Percentiles rank a stretch among this genome's conserved stretches.
phyloP scores from a whole-genome alignment of 495 filamentous ascomycete species.

The Podospora appendiculata region DNA sequence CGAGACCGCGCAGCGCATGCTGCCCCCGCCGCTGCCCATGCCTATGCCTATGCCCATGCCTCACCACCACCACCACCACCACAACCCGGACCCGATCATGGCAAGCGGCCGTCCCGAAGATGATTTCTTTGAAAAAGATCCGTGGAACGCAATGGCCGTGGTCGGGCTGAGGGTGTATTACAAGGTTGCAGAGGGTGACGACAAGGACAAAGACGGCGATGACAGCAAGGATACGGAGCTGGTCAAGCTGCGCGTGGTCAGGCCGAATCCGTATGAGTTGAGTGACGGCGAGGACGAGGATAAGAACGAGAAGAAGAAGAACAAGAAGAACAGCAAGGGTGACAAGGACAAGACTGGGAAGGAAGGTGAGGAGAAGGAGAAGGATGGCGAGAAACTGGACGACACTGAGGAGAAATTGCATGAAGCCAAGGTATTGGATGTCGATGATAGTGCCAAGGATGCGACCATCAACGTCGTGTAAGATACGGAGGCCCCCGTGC shows the following conservation, averaged over 20 bases:
- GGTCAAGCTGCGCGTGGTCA: constrained; percentile 30
- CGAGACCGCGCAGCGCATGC: background rate
- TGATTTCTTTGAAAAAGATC: constrained; percentile 48
- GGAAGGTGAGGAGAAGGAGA: background rate
- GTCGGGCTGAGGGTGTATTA: constrained; percentile 71
- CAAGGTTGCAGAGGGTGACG: constrained; percentile 44
- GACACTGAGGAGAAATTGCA: constrained; percentile 12
- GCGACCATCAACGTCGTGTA: constrained; percentile 17
- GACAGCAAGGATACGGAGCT: constrained; percentile 19
- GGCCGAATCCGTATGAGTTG: constrained; percentile 25
- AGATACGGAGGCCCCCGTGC: no score
- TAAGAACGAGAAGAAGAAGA: constrained; percentile 4
- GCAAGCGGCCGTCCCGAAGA: background rate
- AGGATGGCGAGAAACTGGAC: background rate
- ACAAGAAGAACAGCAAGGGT: background rate
- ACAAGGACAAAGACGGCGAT: constrained; percentile 32
- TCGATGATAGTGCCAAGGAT: constrained; percentile 43
- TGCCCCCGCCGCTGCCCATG: background rate
- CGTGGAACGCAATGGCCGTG: constrained; percentile 83
- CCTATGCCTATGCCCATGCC: background rate
- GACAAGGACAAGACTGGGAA: constrained; percentile 4
- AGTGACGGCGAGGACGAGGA: constrained; percentile 15
- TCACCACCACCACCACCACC: background rate
- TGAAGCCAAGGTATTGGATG: constrained; percentile 33
- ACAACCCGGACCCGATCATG: no score